Evolutionary conservation across 1,284 basidiomycete species (phyloP), one percentile per base, ranked within the genome.

Genomic region (Somion occarium): DNA sequence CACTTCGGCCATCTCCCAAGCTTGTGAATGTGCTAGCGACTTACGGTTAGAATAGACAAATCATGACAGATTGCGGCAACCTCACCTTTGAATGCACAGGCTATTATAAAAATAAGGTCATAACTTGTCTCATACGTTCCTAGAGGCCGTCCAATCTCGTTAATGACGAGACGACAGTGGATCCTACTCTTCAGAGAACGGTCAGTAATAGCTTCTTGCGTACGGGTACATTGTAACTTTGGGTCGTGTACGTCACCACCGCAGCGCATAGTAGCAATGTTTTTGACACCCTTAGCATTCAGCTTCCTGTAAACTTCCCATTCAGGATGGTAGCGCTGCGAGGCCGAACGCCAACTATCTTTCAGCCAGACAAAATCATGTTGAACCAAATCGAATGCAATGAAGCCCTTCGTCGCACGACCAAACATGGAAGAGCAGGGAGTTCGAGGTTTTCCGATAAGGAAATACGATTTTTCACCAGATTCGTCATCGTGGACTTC

Each of bases 301-400:
- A 23, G 24, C 2, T 26, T 12, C 39, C 27, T 23, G 27, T 53
- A 53, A n/a, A n/a, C n/a, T n/a, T n/a, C n/a, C n/a, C n/a, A n/a
- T n/a, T n/a, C n/a, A n/a, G n/a, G n/a, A n/a, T 12, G 44, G 22
- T 20, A 46, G 19, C n/a, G 23, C 3, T 15, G 48, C 52, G 2
- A 43, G 19, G 9, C 43, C 22, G 15, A 44, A 27, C 13, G 19
- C 25, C 1, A 12, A 1, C 3, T 30, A 43, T 15, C 34, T n/a
- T n/a, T n/a, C n/a, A n/a, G n/a, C n/a, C n/a, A n/a, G n/a, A n/a
- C n/a, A n/a, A n/a, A n/a, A n/a, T 44, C 5, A 25, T 13, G 2
- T 44, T 18, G 52, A 52, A 56, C 2, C 19, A 51, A n/a, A 23
- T 53, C 50, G 37, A 34, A 52, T 12, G 53, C 53, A 15, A 52